Evolutionary conservation across 148 eudicot genomes (phyloP).

Genomic region (Vaccinium myrtillus): DNA sequence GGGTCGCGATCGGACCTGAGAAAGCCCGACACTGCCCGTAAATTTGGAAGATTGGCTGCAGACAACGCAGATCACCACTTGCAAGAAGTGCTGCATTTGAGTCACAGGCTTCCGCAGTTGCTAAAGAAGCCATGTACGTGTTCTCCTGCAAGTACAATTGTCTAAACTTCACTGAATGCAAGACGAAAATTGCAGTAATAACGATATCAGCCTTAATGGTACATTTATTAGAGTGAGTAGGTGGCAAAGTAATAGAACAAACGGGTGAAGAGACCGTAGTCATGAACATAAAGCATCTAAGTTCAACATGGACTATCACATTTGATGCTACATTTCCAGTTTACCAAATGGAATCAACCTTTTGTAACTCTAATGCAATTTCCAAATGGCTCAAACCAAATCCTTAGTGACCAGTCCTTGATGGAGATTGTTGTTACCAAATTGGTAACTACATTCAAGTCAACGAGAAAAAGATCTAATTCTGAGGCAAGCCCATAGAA

Average conservation of each 20-base stretch:
- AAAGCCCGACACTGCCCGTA: constrained; percentile 37
- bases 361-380: background rate
- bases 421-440: background rate
- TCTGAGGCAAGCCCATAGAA: background rate
- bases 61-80: constrained; percentile 34
- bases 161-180: background rate
- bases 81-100: constrained; percentile 29
- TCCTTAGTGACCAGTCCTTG: background rate
- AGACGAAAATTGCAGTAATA: background rate
- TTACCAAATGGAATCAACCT: background rate
- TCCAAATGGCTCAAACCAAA: background rate
- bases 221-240: too few species aligned
- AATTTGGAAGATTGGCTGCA: constrained; percentile 37
- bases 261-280: too few species aligned
- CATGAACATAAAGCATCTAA: background rate
- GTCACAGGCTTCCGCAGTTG: constrained; percentile 44
- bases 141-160: constrained; percentile 12
- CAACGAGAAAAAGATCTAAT: background rate
- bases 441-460: background rate
- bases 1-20: constrained; percentile 37
- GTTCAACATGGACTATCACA: background rate
- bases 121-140: constrained; percentile 25
- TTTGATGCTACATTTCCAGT: background rate
- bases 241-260: too few species aligned
- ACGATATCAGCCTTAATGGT: background rate